Evolutionary conservation across 192 early-diverging fungal genomes (phyloP), one percentile per base, ranked within the genome.

Genomic region (Radiomyces spectabilis): DNA sequence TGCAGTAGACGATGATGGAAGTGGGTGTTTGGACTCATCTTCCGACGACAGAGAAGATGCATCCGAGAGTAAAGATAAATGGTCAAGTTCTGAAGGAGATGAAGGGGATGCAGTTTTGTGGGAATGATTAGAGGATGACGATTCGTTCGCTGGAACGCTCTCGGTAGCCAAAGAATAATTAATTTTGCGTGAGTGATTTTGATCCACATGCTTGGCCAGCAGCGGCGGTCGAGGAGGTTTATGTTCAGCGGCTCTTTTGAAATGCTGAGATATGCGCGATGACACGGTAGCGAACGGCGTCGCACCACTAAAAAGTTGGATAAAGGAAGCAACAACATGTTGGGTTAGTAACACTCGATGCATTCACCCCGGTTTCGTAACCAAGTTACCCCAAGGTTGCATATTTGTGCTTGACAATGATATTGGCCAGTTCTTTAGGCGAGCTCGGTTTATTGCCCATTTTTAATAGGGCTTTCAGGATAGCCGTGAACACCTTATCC

Each of bases 271-370:
- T 57, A 93, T 93, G 35, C 89, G 78, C 34, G 89, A 93, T 5
- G 89, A 91, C 7, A 93, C 91, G 5, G 91, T 93, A 2, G 89
- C 89, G 70, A 86, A 89, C 12, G 91, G 87, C 19, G 88, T 91
- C 27, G 81, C 77, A 40, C 89, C 89, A 30, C 89, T 83, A 51
- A 16, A 27, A 51, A 38, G 49, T 19, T n/a, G 13, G 33, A n/a
- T 32, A 25, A 41, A 19, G 1, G 24, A 43, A 18, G 3, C 16
- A n/a, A n/a, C n/a, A n/a, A n/a, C n/a, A n/a, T n/a, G n/a, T n/a
- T n/a, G 5, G 19, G 16, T 16, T 8, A 41, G 7, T 4, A 41
- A 41, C 12, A 7, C 4, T 22, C 13, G 22, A 1, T 5, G 2
- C 19, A 10, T 7, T 21, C 39, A 4, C 13, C 7, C 15, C 5